Evolutionary conservation across 75 land plant species (phyloP), one percentile per base, ranked within the genome.

Genomic region (Ceratopteris richardii): DNA sequence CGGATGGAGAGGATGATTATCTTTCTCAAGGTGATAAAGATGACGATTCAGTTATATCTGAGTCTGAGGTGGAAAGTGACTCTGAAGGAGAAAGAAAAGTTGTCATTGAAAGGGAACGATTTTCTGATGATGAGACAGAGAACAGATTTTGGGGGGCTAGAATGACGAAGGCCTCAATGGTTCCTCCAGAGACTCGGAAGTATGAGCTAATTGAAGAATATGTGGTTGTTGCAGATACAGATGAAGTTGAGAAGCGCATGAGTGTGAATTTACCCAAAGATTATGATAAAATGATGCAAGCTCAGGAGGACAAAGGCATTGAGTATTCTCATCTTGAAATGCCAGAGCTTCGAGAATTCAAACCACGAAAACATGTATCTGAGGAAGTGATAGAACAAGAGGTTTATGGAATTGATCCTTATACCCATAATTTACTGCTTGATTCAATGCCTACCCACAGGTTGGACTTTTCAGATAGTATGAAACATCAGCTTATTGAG

Each of bases 331-430:
- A 89, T 37, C 72, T 90, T 78, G 97, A 90, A 29, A 69, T 95
- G 69, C 97, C 97, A 57, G 99, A 90, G 48, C 72, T 95, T 17
- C 91, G 93, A 73, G 93, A 90, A 1, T 95, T 72, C 36, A 79
- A 70, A 62, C 99, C 99, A 30, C 78, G 99, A 47, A 90, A 90
- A 66, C 52, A 51, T 33, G 74, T 95, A 51, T 86, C 80, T 19
- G 80, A 70, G 59, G 97, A 95, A 64, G 99, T 95, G 41, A 6
- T 95, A 63, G 99, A 95, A 60, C 99, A 95, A 62, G 99, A 95
- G 74, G 99, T 95, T 42, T 95, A 90, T 80, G 99, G 99, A 9
- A 95, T 95, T 43, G 99, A 95, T 72, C 99, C 99, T 29, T 90
- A 87, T 41, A 95, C 99, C 12, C 83, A 90, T 64, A 95, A 95